phyloP scores from a whole-genome alignment of 75 land plant genomes.

The Cunninghamia lanceolata region DNA sequence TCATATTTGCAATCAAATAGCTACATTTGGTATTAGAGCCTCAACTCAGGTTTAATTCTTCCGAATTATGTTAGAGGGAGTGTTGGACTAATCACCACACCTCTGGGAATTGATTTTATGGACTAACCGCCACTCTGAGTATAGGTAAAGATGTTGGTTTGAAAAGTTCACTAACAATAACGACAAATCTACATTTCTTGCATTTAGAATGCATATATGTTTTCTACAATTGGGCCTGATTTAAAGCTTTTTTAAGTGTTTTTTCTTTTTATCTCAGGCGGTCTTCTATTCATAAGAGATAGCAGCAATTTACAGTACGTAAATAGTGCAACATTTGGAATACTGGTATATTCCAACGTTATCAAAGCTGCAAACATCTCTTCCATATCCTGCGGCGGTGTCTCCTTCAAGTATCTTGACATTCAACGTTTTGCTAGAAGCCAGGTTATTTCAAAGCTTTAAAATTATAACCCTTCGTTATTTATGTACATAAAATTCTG shows the following conservation, averaged over 20 bases:
- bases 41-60: too few species aligned
- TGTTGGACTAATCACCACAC: too few species aligned
- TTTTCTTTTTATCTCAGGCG: slow-evolving; percentile 39
- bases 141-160: too few species aligned
- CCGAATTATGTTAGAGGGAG: too few species aligned
- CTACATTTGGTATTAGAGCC: too few species aligned
- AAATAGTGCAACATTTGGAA: slow-evolving; percentile 15
- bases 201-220: too few species aligned
- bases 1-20: not conserved
- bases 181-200: too few species aligned
- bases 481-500: not conserved
- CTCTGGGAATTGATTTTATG: too few species aligned
- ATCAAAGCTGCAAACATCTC: not conserved
- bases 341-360: slow-evolving; percentile 13
- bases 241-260: too few species aligned
- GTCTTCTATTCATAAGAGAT: slow-evolving; percentile 58
- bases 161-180: too few species aligned
- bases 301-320: slow-evolving; percentile 45
- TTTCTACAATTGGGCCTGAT: too few species aligned
- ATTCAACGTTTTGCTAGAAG: slow-evolving; percentile 8
- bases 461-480: not conserved
- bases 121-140: too few species aligned
- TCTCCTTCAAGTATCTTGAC: not conserved
- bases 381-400: not conserved
- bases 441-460: slow-evolving; percentile 17